A percentile compares a stretch with the other conserved stretches of the same genome.
phyloP scores from a whole-genome alignment of 208 protist genomes.

The Acanthamoeba quina region DNA sequence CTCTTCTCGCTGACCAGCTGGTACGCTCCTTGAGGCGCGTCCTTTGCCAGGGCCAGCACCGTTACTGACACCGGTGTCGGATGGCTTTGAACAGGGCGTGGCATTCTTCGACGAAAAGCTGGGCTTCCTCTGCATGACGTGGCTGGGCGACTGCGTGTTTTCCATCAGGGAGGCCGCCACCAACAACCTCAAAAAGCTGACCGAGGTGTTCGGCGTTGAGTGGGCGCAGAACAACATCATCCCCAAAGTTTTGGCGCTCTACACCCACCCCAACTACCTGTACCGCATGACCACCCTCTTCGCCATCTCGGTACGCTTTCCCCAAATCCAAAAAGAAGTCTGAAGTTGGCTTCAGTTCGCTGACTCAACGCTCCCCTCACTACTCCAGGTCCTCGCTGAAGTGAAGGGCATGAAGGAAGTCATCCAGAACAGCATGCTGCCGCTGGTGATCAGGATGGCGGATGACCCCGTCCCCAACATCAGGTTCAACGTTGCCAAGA shows the following conservation, averaged over 20 bases:
- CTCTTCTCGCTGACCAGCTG: constrained; percentile 90
- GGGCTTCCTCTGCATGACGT: constrained; percentile 89
- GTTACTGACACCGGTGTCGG: not conserved
- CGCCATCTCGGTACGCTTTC: constrained; percentile 83
- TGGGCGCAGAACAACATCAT: constrained; percentile 91
- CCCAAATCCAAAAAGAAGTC: not conserved
- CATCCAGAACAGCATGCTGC: constrained; percentile 85
- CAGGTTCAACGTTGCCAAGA: constrained; percentile 92
- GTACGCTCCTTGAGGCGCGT: constrained; percentile 15
- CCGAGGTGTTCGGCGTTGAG: constrained; percentile 91
- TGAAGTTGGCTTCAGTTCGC: no score
- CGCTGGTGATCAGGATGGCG: constrained; percentile 86
- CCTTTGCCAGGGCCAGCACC: not conserved
- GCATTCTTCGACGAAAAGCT: constrained; percentile 94
- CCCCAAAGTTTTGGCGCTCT: constrained; percentile 88
- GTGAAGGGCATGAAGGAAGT: constrained; percentile 77
- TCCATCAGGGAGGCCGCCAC: constrained; percentile 92
- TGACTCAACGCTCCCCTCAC: not conserved
- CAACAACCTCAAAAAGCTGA: constrained; percentile 89
- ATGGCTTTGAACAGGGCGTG: constrained; percentile 82
- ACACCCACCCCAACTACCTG: constrained; percentile 91
- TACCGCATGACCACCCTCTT: constrained; percentile 93
- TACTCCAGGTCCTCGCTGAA: constrained; percentile 53
- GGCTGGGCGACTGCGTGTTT: constrained; percentile 93
- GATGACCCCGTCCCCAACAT: constrained; percentile 92